Evolutionary conservation across 169 alveolate genomes (phyloP).

Genomic region (Cystoisospora suis): DNA sequence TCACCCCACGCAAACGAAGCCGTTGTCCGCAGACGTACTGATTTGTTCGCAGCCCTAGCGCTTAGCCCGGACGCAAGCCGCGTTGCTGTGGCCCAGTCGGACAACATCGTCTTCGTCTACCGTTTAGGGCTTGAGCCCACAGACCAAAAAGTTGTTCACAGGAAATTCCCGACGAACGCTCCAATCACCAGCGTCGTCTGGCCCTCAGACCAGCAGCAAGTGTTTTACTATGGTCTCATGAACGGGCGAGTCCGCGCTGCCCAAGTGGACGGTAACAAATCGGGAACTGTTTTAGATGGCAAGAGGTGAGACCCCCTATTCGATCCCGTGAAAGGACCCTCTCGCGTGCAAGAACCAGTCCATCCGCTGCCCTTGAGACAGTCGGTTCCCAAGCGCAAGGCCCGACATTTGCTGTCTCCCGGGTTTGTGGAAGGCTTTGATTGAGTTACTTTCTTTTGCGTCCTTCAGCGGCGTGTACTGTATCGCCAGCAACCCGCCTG

Average conservation of each 20-base stretch:
- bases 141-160: constrained; percentile 87
- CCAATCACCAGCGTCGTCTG: constrained; percentile 90
- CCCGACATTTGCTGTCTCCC: too few species aligned
- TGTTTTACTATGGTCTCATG: constrained; percentile 89
- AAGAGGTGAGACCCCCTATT: constrained; percentile 66
- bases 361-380: too few species aligned
- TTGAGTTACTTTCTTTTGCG: too few species aligned
- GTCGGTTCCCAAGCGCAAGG: too few species aligned
- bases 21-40: too few species aligned
- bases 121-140: constrained; percentile 90
- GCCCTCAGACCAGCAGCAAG: constrained; percentile 86
- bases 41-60: constrained; percentile 84
- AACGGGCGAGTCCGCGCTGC: constrained; percentile 93
- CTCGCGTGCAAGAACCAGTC: too few species aligned
- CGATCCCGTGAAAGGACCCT: neutral
- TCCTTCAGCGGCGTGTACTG: too few species aligned
- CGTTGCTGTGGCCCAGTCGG: constrained; percentile 91
- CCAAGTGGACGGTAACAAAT: constrained; percentile 79
- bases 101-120: constrained; percentile 88
- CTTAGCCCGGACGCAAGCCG: constrained; percentile 89
- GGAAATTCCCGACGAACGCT: constrained; percentile 88
- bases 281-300: constrained; percentile 74
- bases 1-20: too few species aligned
- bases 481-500: neutral
- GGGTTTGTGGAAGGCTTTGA: too few species aligned